Evolutionary conservation across 257 asterid genomes (phyloP).

Genomic region (Coffea canephora): DNA sequence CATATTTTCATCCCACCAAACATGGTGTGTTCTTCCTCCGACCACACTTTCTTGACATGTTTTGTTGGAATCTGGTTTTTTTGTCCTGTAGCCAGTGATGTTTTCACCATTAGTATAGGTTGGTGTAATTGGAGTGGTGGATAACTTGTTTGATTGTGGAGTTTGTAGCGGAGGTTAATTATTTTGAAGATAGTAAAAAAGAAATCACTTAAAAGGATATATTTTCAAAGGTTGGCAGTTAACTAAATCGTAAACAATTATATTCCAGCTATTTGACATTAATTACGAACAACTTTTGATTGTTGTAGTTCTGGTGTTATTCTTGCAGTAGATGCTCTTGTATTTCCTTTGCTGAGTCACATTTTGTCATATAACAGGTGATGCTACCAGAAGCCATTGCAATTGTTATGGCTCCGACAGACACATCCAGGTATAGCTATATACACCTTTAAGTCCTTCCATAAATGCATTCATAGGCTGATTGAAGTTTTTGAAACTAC

Average conservation of each 20-base stretch:
- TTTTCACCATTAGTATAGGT: neutral
- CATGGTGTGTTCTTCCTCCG: neutral
- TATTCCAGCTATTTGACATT: neutral
- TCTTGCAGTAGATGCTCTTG: neutral
- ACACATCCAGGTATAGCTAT: constrained; percentile 35
- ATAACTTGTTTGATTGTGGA: neutral
- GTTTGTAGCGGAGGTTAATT: neutral
- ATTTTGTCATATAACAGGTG: constrained; percentile 46
- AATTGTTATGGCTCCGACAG: constrained; percentile 97
- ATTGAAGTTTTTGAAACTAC: neutral
- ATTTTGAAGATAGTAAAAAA: neutral
- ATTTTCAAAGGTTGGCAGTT: neutral
- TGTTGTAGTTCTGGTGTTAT: neutral
- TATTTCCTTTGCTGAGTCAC: neutral
- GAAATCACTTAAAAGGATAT: neutral
- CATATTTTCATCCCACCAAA: neutral
- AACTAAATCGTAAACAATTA: neutral
- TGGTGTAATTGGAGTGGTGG: neutral
- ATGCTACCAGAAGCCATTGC: constrained; percentile 97
- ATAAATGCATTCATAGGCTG: neutral
- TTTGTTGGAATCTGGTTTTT: neutral
- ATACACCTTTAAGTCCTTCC: neutral
- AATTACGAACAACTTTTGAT: neutral
- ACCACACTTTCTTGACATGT: neutral
- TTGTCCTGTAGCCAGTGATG: neutral